Evolutionary conservation across 2,329 filamentous ascomycete genomes (phyloP), one percentile per base, ranked within the genome.

Genomic region (Aspergillus eucalypticola): DNA sequence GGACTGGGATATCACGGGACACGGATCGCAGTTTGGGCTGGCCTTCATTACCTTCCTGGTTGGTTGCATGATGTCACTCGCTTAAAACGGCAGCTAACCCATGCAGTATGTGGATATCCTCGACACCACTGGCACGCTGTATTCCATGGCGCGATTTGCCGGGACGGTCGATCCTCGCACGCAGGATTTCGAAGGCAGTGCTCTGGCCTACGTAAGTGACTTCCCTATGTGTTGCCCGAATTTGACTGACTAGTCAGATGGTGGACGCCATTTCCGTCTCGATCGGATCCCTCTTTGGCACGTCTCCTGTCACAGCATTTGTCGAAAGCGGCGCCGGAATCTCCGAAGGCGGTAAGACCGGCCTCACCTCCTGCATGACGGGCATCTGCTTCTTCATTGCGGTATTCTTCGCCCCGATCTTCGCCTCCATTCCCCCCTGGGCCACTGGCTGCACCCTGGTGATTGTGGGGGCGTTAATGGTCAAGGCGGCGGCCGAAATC

Each of bases 251-350:
- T 8, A 2, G 13, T 5, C 86, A 73, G 71, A 74, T 90, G 75
- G 89, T 95, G 23, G 92, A 96, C 69, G 91, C 92, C 0, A 78
- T 93, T 41, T 83, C 84, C 67, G 92, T 96, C 67, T 90, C 90
- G 1, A 90, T 96, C 63, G 91, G 91, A 3, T 86, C 90, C 5
- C 80, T 96, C 1, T 82, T 96, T 52, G 92, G 92, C 53, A 85
- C 84, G 8, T 89, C 92, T 0, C 92, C 92, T 0, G 90, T 96
- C 3, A 96, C 91, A 0, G 91, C 91, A 8, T 96, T 92, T 71
- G 88, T 96, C 69, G 92, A 96, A 76, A 92, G 89, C n/a, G 91
- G 91, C 71, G 92, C 92, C 8, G 92, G 92, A 68, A 96, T 96
- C 64, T 90, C 90, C 0, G 92, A 96, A 76, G 92, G 92, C 54